Evolutionary conservation across 257 asterid genomes (phyloP), one percentile per base, ranked within the genome.

Genomic region (Eucommia ulmoides): DNA sequence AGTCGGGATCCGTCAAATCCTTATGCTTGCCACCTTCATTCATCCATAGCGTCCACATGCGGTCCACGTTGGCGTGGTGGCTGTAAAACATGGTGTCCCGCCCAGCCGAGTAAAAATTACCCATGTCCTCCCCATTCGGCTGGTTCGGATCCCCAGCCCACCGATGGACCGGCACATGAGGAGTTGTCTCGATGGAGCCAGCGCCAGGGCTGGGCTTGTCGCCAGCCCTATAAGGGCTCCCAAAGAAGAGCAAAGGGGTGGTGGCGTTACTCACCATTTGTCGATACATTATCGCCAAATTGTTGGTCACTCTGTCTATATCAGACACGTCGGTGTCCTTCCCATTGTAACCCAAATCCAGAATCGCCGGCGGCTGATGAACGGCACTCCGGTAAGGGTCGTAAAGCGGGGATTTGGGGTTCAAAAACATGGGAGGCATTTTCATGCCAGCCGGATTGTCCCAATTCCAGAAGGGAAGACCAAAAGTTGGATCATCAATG

Each of bases 41-140:
- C 2, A 53, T 44, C 93, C 88, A 81, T 0, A 75, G 41, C 0
- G 79, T 20, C 94, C 94, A 83, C 94, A 83, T 62, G 0, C 94
- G 42, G 22, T 83, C 94, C 0, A 78, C 74, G 19, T 81, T 81
- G 0, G 77, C 63, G 66, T 84, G 94, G 48, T 81, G 94, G 23
- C 52, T 54, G 41, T 75, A 84, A 70, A 84, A 84, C 18, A 72
- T 0, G 0, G 63, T 19, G 55, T 84, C 94, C 58, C 88, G 58
- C 0, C 73, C 88, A 0, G 93, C 84, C 0, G 87, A 78, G 56
- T 81, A 75, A 51, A 80, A 80, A 61, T 77, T 80, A 0, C 93
- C 93, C 88, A 81, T 65, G 62, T 81, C 69, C 22, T 78, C 93
- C 0, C 6, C 0, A 58, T 55, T 55, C 1, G 49, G 38, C 33